Evolutionary conservation across 2,329 filamentous ascomycete genomes (phyloP).

Genomic region (Colletotrichum kahawae): DNA sequence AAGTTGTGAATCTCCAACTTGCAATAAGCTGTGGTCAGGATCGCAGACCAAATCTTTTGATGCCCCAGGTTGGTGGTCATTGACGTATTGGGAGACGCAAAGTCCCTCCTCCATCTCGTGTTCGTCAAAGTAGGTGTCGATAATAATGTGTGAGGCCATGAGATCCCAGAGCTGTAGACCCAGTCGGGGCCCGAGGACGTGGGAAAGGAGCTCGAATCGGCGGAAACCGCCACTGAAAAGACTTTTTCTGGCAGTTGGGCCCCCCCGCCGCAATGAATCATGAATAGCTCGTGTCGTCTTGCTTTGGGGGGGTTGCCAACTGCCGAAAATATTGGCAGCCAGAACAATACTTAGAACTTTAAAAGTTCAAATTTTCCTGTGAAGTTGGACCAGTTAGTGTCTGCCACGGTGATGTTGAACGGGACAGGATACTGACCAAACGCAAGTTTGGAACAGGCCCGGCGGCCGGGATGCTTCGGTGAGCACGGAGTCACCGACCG

Average conservation of each 20-base stretch:
- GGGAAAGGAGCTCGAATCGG: not conserved
- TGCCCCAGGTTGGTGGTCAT: not conserved
- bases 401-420: not conserved
- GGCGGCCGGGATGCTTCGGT: not conserved
- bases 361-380: not conserved
- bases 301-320: not conserved
- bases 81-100: not conserved
- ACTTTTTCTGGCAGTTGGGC: not conserved
- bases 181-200: not conserved
- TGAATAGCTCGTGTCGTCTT: not conserved
- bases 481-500: not conserved
- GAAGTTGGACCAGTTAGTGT: rapidly evolving
- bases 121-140: not conserved
- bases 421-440: not conserved
- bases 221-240: not conserved
- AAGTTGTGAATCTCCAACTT: not conserved
- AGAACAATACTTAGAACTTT: not conserved
- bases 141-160: not conserved
- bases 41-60: not conserved
- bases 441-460: not conserved
- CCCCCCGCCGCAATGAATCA: not conserved
- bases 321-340: too few species aligned
- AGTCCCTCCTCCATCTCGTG: not conserved
- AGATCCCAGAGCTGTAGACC: not conserved
- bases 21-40: not conserved